phyloP scores from a whole-genome alignment of 2,329 filamentous ascomycete genomes.

The Fusarium sp. region DNA sequence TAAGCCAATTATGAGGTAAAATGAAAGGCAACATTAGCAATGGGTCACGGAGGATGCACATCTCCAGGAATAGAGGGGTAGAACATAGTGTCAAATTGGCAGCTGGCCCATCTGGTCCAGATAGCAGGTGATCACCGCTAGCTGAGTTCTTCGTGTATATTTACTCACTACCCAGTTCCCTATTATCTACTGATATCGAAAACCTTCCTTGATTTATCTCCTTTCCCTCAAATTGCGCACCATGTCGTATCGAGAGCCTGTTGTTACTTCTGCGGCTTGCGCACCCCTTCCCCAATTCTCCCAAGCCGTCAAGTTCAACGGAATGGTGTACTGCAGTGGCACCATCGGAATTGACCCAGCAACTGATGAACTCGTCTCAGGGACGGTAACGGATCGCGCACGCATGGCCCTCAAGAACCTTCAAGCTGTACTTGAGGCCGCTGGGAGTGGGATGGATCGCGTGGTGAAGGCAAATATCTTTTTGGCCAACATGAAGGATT shows the following conservation, averaged over 20 bases:
- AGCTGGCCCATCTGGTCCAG: background rate
- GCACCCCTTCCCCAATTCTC: conserved; percentile 64
- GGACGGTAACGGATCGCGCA: background rate
- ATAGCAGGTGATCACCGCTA: background rate
- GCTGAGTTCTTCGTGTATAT: background rate
- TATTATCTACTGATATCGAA: background rate
- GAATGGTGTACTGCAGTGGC: conserved; percentile 77
- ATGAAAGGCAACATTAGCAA: background rate
- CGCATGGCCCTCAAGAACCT: background rate
- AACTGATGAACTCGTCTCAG: background rate
- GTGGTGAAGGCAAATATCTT: conserved; percentile 18
- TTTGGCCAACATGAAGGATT: conserved; percentile 7
- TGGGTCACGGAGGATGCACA: background rate
- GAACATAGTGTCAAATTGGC: background rate
- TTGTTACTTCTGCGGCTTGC: background rate
- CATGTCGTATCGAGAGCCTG: background rate
- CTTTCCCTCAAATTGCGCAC: background rate
- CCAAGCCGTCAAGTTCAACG: conserved; percentile 71
- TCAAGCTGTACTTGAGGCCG: background rate
- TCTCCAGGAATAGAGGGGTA: background rate
- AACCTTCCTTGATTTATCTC: too few relatives aligned
- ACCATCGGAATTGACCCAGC: conserved; percentile 57
- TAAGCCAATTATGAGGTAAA: background rate
- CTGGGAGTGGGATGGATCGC: background rate
- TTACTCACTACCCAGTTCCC: background rate